These are phyloP conservation scores for Cryptococcus sp. DNA, from an alignment of 1,284 basidiomycete genomes.

Conservation along the genomic window DNA sequence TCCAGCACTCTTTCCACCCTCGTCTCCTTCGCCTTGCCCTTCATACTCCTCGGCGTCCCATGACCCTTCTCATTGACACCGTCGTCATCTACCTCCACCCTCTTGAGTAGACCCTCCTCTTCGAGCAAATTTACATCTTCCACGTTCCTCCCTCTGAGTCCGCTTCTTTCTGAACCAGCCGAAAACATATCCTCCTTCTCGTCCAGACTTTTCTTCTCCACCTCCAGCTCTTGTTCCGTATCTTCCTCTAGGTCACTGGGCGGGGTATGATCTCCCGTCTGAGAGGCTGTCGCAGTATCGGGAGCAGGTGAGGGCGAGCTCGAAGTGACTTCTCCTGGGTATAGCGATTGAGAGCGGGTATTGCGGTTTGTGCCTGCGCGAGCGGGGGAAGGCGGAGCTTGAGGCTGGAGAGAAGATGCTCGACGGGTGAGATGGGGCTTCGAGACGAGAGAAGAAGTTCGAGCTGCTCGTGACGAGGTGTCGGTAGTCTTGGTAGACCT, in stretches of 20 bases:
- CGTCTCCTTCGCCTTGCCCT: constrained; percentile 19
- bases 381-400: neutral
- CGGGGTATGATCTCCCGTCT: neutral
- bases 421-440: neutral
- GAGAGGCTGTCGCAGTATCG: neutral
- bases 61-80: constrained; percentile 1
- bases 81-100: constrained; percentile 2
- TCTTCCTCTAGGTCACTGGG: neutral
- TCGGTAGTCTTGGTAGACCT: neutral
- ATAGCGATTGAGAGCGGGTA: constrained; percentile 1
- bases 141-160: constrained; percentile 29
- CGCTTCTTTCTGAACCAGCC: constrained; percentile 5
- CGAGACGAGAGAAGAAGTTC: neutral
- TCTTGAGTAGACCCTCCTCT: constrained; percentile 37
- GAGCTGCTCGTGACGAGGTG: neutral
- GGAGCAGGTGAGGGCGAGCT: neutral
- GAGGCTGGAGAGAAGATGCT: neutral
- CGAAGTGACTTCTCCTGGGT: neutral
- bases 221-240: neutral
- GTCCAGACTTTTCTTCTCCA: neutral
- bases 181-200: constrained; percentile 16
- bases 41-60: too few species aligned
- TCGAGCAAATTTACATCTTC: constrained; percentile 37
- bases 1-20: constrained; percentile 27
- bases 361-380: neutral